These are phyloP conservation scores for Castanopsis chinensis DNA, from an alignment of 306 rosid species.

Conservation along the genomic window DNA sequence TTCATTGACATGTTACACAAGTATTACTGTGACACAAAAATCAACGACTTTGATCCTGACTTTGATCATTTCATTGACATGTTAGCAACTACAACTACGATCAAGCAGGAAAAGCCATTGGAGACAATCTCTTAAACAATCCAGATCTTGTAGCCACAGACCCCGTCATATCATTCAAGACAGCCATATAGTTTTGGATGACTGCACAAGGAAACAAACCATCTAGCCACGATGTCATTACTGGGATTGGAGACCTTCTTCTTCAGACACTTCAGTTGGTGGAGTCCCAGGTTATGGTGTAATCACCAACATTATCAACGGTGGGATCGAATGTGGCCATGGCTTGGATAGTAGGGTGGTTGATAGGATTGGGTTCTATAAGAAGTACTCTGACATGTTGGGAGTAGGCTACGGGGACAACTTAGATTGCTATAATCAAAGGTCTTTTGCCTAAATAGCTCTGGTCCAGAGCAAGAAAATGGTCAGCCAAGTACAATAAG, in stretches of 20 bases:
- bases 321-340: conserved; percentile 55
- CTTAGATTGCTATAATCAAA: conserved; percentile 34
- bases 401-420: conserved; percentile 25
- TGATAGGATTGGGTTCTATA: conserved; percentile 48
- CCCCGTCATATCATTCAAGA: conserved; percentile 49
- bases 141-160: conserved; percentile 60
- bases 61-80: not conserved
- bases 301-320: conserved; percentile 54
- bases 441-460: conserved; percentile 21
- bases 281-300: conserved; percentile 51
- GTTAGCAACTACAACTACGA: conserved; percentile 60
- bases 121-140: conserved; percentile 45
- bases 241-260: conserved; percentile 46
- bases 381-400: conserved; percentile 31
- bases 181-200: conserved; percentile 82
- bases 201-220: conserved; percentile 54
- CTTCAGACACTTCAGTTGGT: conserved; percentile 32
- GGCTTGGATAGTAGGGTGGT: no score
- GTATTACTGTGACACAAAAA: no score
- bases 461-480: not conserved
- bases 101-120: conserved; percentile 48
- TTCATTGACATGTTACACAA: not conserved
- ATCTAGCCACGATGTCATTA: conserved; percentile 55
- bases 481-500: no score
- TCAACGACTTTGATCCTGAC: not conserved